Evolutionary conservation across 257 asterid genomes (phyloP).

Genomic region (Hygrophila difformis): DNA sequence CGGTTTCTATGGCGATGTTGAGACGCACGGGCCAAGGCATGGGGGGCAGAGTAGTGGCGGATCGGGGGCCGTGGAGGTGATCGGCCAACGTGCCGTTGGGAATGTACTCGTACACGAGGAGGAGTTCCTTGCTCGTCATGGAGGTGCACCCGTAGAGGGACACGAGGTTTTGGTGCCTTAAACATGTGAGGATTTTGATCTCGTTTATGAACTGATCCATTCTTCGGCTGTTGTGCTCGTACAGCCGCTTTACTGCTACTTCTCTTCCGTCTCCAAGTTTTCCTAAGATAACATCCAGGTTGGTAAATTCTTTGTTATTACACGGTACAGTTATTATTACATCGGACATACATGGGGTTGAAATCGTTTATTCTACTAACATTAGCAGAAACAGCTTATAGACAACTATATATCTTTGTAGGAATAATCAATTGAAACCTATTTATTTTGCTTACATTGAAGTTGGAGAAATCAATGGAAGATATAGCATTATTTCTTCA

Average conservation of each 20-base stretch:
- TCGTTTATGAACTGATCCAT: conserved; percentile 54
- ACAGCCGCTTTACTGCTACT: conserved; percentile 49
- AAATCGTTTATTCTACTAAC: too few species aligned
- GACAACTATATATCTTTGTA: too few species aligned
- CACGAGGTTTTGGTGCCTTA: conserved; percentile 45
- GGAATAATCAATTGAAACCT: too few species aligned
- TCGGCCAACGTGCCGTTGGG: conserved; percentile 51
- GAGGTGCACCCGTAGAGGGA: conserved; percentile 48
- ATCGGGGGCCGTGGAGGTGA: conserved; percentile 39
- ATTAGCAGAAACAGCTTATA: too few species aligned
- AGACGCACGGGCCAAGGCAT: conserved; percentile 37
- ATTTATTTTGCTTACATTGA: too few species aligned
- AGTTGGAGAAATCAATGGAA: too few species aligned
- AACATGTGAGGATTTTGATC: conserved; percentile 30
- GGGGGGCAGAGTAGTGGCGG: conserved; percentile 2
- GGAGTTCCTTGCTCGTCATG: conserved; percentile 37
- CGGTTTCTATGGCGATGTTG: conserved; percentile 46
- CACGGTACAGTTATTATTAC: too few species aligned
- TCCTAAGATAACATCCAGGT: conserved; percentile 18
- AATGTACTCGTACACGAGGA: conserved; percentile 46
- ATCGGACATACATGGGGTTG: too few species aligned
- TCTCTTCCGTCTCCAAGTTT: conserved; percentile 49
- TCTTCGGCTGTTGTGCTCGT: conserved; percentile 39
- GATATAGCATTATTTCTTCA: too few species aligned
- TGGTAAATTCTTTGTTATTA: background rate